phyloP scores from a whole-genome alignment of 768 basidiomycete species.

The Xerocomus spinulosus region DNA sequence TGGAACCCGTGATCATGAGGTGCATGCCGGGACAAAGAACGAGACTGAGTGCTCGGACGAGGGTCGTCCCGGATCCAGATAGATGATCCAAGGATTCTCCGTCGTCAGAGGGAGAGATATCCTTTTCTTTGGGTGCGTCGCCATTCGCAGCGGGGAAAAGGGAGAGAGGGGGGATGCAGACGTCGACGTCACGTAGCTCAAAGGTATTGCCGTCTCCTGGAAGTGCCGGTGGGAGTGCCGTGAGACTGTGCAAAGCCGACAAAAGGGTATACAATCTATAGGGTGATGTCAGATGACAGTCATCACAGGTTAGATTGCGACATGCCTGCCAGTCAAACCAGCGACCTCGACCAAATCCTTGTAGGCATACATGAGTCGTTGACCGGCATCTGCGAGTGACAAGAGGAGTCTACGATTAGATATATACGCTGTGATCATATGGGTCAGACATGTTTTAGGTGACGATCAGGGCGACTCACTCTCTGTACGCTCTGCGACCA shows the following conservation, averaged over 20 bases:
- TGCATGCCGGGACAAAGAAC: slow-evolving; percentile 70
- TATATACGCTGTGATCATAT: slow-evolving; percentile 61
- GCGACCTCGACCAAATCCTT: slow-evolving; percentile 95
- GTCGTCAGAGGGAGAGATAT: slow-evolving; percentile 8
- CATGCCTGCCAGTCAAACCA: slow-evolving; percentile 67
- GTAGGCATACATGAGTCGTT: slow-evolving; percentile 93
- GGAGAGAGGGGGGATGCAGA: slow-evolving; percentile 49
- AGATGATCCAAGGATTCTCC: slow-evolving; percentile 15
- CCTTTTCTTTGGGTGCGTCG: slow-evolving; percentile 2
- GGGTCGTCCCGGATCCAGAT: slow-evolving; percentile 31
- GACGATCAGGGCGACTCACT: slow-evolving; percentile 27
- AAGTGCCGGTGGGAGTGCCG: slow-evolving; percentile 42
- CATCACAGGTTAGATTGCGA: neutral
- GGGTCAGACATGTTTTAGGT: neutral
- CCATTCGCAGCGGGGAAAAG: slow-evolving; percentile 1
- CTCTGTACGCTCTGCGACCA: slow-evolving; percentile 48
- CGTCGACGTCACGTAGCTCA: slow-evolving; percentile 63
- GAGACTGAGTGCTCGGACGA: slow-evolving; percentile 70
- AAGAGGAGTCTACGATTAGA: slow-evolving; percentile 87
- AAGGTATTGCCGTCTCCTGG: slow-evolving; percentile 40
- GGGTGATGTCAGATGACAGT: neutral
- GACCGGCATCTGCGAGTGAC: slow-evolving; percentile 95
- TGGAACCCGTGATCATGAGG: slow-evolving; percentile 89
- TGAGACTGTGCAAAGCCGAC: slow-evolving; percentile 77
- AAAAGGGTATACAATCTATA: slow-evolving; percentile 78